Evolutionary conservation across 345 rosid genomes (phyloP), one percentile per base, ranked within the genome.

Genomic region (Carallia pectinifolia): DNA sequence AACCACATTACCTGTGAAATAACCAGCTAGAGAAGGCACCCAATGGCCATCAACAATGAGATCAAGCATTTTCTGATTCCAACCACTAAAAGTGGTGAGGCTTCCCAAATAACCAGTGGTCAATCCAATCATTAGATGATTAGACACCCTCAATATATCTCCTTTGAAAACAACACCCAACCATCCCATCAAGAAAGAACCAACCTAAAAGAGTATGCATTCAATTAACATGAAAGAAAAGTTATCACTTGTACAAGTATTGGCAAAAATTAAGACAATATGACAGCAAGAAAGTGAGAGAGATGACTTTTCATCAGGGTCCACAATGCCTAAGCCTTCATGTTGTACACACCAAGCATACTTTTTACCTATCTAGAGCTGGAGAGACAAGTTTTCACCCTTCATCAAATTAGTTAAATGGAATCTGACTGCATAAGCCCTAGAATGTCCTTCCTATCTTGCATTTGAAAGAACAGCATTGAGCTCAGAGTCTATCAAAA

Each of bases 111-210:
- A 95, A 64, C 99, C 97, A 16, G 99, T 95, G 6, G 91, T 78
- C 76, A 92, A 56, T 44, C 97, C 99, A 38, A 92, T 85, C 16
- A 87, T 96, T 62, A 92, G 85, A 82, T 83, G 76, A 61, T 85
- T 84, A 16, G 97, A 95, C 39, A 90, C 77, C 12, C 62, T 72
- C 6, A 85, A 79, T 81, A 92, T 87, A 76, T 89, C 82, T 72
- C 65, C 79, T 87, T 89, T 92, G 83, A 87, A 95, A 30, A 92
- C 90, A 63, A 92, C 84, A 54, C 99, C 99, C 70, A 71, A 83
- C 99, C 97, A 92, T 16, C 97, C 99, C 99, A 95, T 95, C 84
- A 95, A 77, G 86, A 95, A 95, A 52, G 97, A 95, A 53, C 99
- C 99, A 30, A 95, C 87, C 97, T 74, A 69, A 61, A 19, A 68